Percentiles rank a stretch among this genome's conserved stretches.
Conservation (phyloP, 169 alveolate genomes). For the Eimeria praecox region DNA sequence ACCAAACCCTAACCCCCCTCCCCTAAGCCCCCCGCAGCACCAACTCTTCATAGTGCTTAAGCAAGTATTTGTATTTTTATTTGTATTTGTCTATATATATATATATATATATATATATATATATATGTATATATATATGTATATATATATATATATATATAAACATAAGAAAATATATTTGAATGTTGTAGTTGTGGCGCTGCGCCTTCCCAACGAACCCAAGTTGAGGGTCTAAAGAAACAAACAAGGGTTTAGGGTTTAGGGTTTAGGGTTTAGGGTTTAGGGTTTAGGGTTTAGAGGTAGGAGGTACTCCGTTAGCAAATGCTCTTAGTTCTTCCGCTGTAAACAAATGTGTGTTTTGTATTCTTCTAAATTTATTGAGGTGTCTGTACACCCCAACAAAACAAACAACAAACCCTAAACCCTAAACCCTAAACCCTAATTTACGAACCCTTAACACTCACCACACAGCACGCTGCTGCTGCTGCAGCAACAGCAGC, state of each 20-base stretch:
- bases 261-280: slow-evolving; percentile 21
- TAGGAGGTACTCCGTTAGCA: slow-evolving; percentile 4
- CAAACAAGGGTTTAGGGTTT: neutral
- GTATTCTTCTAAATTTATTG: slow-evolving; percentile 87
- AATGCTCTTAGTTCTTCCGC: slow-evolving; percentile 87
- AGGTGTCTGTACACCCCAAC: slow-evolving; percentile 80
- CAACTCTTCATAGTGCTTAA: too few relatives aligned
- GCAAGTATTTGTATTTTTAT: too few relatives aligned
- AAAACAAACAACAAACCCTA: neutral
- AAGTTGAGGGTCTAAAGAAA: too few relatives aligned
- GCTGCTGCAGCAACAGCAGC: neutral
- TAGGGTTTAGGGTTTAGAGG: slow-evolving; percentile 14
- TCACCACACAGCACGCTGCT: neutral
- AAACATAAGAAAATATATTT: too few relatives aligned
- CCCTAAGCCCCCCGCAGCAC: too few relatives aligned
- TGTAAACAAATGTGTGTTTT: slow-evolving; percentile 89
- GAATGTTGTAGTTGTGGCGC: neutral
- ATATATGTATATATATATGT: too few relatives aligned
- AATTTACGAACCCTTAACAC: neutral
- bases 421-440: slow-evolving; percentile 27
- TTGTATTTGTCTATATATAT: too few relatives aligned
- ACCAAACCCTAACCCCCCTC: too few relatives aligned
- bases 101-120: too few relatives aligned
- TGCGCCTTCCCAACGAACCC: neutral
- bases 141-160: too few relatives aligned